Evolutionary conservation across 164 flowering plant species (phyloP), one percentile per base, ranked within the genome.

Genomic region (Stephania yunnanensis): DNA sequence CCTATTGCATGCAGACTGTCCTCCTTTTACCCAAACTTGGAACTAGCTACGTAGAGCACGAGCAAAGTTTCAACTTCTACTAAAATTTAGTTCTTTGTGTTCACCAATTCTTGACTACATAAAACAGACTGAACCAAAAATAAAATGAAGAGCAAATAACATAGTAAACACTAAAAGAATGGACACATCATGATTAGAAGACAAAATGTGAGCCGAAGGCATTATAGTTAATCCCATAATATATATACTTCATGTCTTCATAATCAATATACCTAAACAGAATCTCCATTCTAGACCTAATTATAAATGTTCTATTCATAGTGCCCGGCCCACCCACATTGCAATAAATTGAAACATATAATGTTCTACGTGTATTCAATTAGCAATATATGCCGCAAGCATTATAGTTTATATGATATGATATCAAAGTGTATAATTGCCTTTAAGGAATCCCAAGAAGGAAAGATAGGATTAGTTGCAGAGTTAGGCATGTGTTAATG

Each of bases 401-500:
- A 58, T 44, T 19, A 71, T 64, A 30, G 63, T 64, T 8, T 71
- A 20, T 61, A 7, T 45, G 9, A 46, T 48, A 63, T 4, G 22
- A 30, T 12, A 17, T 20, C 31, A 65, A 46, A 13, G 13, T 15
- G 10, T 55, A 19, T 63, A 71, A 13, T 42, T 25, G 53, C 66
- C 70, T 80, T 78, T 79, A 81, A 81, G 83, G 91, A 86, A 90
- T 88, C 89, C 88, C 89, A 83, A 87, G 88, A 83, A 87, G 77
- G 88, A 77, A 82, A 36, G 83, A 12, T 67, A 69, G 46, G 71
- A 19, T 6, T 52, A 52, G 58, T 17, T 17, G 65, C 73, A 78
- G 82, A 79, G 80, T 85, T 87, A 83, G 87, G 85, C 88, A 86
- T 86, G 89, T 87, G 89, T 87, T 88, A 86, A 36, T 83, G 78